Percentiles rank a stretch among this genome's conserved stretches.
These are phyloP conservation scores for Knufia petricola DNA, from an alignment of 2,329 filamentous ascomycete genomes.

Conservation along the genomic window DNA sequence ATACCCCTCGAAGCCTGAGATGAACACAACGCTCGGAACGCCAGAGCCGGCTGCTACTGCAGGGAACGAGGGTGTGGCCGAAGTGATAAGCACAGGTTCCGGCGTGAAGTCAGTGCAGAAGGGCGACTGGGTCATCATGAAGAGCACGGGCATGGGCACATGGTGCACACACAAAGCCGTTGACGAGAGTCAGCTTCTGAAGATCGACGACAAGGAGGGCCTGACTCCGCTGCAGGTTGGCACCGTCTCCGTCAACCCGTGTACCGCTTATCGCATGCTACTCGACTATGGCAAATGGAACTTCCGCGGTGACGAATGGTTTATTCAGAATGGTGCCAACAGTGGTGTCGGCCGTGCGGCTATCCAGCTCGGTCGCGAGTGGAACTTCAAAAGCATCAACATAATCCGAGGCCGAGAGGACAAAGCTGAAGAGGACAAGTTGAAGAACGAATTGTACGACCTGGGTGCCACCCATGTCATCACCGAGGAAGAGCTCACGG, in stretches of 20 bases:
- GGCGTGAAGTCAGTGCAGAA: constrained; percentile 52
- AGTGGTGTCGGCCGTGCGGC: constrained; percentile 83
- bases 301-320: constrained; percentile 71
- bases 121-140: constrained; percentile 93
- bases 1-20: constrained; percentile 76
- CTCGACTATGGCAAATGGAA: constrained; percentile 58
- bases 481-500: constrained; percentile 49
- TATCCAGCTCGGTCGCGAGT: constrained; percentile 75
- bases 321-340: constrained; percentile 95
- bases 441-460: constrained; percentile 51
- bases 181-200: constrained; percentile 51
- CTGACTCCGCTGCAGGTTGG: constrained; percentile 70
- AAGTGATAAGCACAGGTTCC: constrained; percentile 64
- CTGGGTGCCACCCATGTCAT: constrained; percentile 56
- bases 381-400: constrained; percentile 87
- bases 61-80: constrained; percentile 89
- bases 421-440: constrained; percentile 44
- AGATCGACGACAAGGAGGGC: constrained; percentile 59
- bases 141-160: constrained; percentile 72
- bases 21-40: constrained; percentile 68
- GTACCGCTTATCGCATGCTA: constrained; percentile 89
- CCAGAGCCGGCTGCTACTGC: constrained; percentile 64
- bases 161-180: constrained; percentile 86
- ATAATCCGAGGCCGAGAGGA: constrained; percentile 66
- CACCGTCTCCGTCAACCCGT: constrained; percentile 85